Evolutionary conservation across 2,329 filamentous ascomycete genomes (phyloP), one percentile per base, ranked within the genome.

Genomic region (Colletotrichum neosansevieriae): DNA sequence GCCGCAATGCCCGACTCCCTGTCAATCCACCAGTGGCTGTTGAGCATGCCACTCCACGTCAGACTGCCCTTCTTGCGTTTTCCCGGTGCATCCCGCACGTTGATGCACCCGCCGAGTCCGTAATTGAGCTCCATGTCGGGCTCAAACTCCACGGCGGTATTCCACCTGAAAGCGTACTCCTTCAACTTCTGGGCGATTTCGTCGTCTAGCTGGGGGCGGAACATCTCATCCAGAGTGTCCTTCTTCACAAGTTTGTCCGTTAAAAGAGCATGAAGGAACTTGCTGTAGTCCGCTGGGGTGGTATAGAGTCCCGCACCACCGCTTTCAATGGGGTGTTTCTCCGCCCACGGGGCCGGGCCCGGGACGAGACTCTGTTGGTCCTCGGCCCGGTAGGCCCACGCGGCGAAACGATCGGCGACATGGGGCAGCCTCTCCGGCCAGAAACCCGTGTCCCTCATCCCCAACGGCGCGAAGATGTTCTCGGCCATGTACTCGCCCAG

Each of bases 221-320:
- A 79, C 76, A 84, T 81, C 36, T 78, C 71, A 1, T 73, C 67
- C 13, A 76, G 53, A 0, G 77, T 77, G 49, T 74, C 73, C 38
- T 73, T 69, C 3, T 69, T 73, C 6, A 84, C 57, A 9, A 83
- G 61, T 12, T 68, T 70, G 4, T 73, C 74, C 5, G 72, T 69
- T 7, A 84, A 71, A 13, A 83, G 50, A 0, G 72, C 78, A 13
- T 72, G 73, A 42, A 83, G 69, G 6, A 82, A 76, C 54, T 67
- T 72, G 15, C 75, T 75, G 66, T 82, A 83, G 71, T 85, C 82
- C 11, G 63, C 69, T 1, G 80, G 78, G 19, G 79, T 83, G 3
- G 79, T 79, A 70, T 78, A 83, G 19, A 84, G 71, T 3, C 83
- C 83, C 0, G 79, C 78, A 4, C 83, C 83, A 13, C 82, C 83